Percentiles rank a stretch among this genome's conserved stretches.
Evolutionary conservation across 768 basidiomycete genomes (phyloP).

Genomic region (Xerocomellus chrysenteron): DNA sequence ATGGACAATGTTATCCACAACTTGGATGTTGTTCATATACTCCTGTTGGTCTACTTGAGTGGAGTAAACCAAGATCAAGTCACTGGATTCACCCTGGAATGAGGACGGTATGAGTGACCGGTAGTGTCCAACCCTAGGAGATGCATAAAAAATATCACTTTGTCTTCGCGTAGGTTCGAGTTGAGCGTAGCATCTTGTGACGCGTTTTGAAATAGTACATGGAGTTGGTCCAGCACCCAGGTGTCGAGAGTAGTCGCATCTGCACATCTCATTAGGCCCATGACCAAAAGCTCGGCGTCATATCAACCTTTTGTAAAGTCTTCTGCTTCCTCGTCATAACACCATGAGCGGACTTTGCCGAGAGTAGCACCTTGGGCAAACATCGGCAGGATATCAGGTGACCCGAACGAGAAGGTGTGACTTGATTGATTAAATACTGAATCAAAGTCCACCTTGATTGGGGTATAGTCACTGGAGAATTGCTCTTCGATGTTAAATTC

Average conservation of each 20-base stretch:
- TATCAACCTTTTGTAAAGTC: constrained; percentile 79
- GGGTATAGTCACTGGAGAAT: not conserved
- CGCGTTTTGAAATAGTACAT: constrained; percentile 59
- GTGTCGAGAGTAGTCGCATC: constrained; percentile 76
- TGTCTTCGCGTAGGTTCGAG: constrained; percentile 50
- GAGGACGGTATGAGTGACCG: constrained; percentile 82
- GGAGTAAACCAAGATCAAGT: not conserved
- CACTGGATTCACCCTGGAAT: constrained; percentile 57
- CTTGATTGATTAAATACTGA: constrained; percentile 84
- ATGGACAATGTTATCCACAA: constrained; percentile 73
- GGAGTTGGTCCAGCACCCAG: constrained; percentile 78
- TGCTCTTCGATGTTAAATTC: not conserved
- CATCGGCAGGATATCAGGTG: constrained; percentile 88
- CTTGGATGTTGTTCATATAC: constrained; percentile 82
- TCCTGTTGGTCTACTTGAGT: constrained; percentile 45
- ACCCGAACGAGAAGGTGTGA: constrained; percentile 79
- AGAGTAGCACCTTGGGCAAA: constrained; percentile 72
- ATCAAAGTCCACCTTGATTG: constrained; percentile 67
- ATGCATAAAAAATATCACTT: constrained; percentile 80
- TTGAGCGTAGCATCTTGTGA: constrained; percentile 50
- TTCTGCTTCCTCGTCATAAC: constrained; percentile 73
- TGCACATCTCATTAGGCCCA: constrained; percentile 21
- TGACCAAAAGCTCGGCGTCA: not conserved
- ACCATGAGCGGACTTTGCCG: constrained; percentile 72
- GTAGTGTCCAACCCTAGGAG: constrained; percentile 84